A percentile compares a stretch with the other conserved stretches of the same genome.
These are phyloP conservation scores for Saccharomyces hybrid DNA, from an alignment of 1,139 yeast genomes.

Conservation along the genomic window DNA sequence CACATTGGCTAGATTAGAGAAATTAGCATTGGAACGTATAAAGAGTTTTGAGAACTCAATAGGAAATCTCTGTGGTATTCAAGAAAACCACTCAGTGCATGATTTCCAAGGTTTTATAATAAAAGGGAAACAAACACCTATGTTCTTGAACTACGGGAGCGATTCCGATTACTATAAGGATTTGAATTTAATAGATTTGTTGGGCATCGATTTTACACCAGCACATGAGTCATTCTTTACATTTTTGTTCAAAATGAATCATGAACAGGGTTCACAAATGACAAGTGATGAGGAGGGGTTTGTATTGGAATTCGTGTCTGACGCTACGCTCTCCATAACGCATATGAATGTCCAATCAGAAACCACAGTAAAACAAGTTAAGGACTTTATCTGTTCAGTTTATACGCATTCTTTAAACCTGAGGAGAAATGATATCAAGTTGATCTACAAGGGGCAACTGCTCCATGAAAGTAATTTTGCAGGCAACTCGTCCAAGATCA, in stretches of 20 bases:
- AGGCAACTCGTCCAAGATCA: slow-evolving; percentile 17
- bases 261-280: slow-evolving; percentile 10
- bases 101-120: slow-evolving; percentile 21
- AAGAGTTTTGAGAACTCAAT: neutral
- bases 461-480: slow-evolving; percentile 15
- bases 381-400: slow-evolving; percentile 25
- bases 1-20: slow-evolving; percentile 9
- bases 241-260: slow-evolving; percentile 22
- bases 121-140: slow-evolving; percentile 18
- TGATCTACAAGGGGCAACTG: slow-evolving; percentile 25
- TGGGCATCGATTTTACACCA: slow-evolving; percentile 26
- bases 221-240: slow-evolving; percentile 15
- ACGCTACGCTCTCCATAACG: slow-evolving; percentile 18
- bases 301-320: slow-evolving; percentile 22
- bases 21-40: neutral
- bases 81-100: slow-evolving; percentile 11
- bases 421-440: slow-evolving; percentile 18
- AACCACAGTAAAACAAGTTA: slow-evolving; percentile 26
- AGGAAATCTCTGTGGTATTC: slow-evolving; percentile 13
- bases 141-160: slow-evolving; percentile 4
- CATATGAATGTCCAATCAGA: slow-evolving; percentile 18
- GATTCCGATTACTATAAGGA: slow-evolving; percentile 12
- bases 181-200: slow-evolving; percentile 14
- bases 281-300: slow-evolving; percentile 5
- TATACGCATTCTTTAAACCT: slow-evolving; percentile 20